phyloP scores from a whole-genome alignment of 495 filamentous ascomycete species.

The Emericellopsis terricola region DNA sequence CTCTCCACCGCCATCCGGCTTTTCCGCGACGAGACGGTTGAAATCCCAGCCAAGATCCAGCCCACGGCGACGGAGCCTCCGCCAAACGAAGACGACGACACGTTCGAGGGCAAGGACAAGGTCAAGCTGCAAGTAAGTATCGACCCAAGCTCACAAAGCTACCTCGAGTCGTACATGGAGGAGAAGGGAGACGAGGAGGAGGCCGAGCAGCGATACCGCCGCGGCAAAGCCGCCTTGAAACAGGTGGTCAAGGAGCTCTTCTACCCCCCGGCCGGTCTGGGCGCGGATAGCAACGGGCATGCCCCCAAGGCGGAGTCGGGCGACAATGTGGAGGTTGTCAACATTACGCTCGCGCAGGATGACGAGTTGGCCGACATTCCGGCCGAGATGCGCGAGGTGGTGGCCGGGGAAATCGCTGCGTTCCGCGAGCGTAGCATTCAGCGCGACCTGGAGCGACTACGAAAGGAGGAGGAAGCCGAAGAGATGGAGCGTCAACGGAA shows the following conservation, averaged over 20 bases:
- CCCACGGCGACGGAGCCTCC: slow-evolving; percentile 5
- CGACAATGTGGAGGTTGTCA: slow-evolving; percentile 66
- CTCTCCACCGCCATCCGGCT: slow-evolving; percentile 74
- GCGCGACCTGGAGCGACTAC: slow-evolving; percentile 73
- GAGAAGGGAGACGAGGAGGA: slow-evolving; percentile 46
- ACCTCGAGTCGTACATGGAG: slow-evolving; percentile 62
- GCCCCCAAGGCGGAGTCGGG: slow-evolving; percentile 35
- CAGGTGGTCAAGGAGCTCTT: slow-evolving; percentile 50
- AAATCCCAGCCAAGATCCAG: slow-evolving; percentile 69
- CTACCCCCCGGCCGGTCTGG: slow-evolving; percentile 40
- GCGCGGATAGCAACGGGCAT: slow-evolving; percentile 45
- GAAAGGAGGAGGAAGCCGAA: slow-evolving; percentile 82
- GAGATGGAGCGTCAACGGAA: slow-evolving; percentile 65
- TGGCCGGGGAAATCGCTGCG: slow-evolving; percentile 82
- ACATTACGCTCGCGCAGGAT: slow-evolving; percentile 74
- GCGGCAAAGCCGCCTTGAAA: slow-evolving; percentile 43
- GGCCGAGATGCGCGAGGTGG: slow-evolving; percentile 89
- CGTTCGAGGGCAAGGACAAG: slow-evolving; percentile 47
- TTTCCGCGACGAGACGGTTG: slow-evolving; percentile 47
- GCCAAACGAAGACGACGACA: slow-evolving; percentile 26
- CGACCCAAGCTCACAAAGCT: slow-evolving; percentile 64
- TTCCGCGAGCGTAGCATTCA: slow-evolving; percentile 82
- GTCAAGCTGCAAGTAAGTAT: slow-evolving; percentile 54
- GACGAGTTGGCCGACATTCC: slow-evolving; percentile 95
- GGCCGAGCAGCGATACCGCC: slow-evolving; percentile 47